Conservation (phyloP, 805 yeast genomes). For the Candida krabiensis region DNA sequence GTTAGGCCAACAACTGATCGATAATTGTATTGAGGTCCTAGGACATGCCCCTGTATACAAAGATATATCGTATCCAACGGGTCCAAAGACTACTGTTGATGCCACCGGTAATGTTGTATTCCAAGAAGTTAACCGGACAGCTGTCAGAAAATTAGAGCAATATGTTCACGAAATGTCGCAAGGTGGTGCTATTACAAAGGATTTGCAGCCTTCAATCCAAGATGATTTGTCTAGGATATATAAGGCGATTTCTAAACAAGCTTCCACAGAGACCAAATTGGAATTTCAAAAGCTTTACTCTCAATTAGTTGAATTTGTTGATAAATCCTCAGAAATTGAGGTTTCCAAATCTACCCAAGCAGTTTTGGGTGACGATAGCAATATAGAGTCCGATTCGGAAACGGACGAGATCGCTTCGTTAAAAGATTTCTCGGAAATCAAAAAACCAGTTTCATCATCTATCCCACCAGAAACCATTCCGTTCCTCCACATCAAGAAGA, state of each 20-base stretch:
- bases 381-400: slow-evolving; percentile 48
- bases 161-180: slow-evolving; percentile 95
- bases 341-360: slow-evolving; percentile 61
- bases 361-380: slow-evolving; percentile 45
- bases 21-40: slow-evolving; percentile 87
- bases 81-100: slow-evolving; percentile 88
- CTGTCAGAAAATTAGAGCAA: slow-evolving; percentile 92
- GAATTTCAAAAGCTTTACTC: slow-evolving; percentile 73
- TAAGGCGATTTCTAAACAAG: slow-evolving; percentile 76
- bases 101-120: slow-evolving; percentile 84
- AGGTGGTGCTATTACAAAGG: slow-evolving; percentile 82
- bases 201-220: slow-evolving; percentile 70
- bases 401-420: slow-evolving; percentile 87
- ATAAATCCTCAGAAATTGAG: slow-evolving; percentile 68
- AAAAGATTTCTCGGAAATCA: slow-evolving; percentile 66
- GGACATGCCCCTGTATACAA: slow-evolving; percentile 87
- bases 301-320: slow-evolving; percentile 67
- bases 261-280: slow-evolving; percentile 63
- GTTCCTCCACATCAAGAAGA: slow-evolving; percentile 88
- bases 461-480: slow-evolving; percentile 87
- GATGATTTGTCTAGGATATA: slow-evolving; percentile 84
- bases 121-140: slow-evolving; percentile 82
- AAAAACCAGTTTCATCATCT: slow-evolving; percentile 70
- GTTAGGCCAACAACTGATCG: slow-evolving; percentile 91
- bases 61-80: slow-evolving; percentile 92